Conservation (phyloP, 2,329 filamentous ascomycete genomes). For the Venturia oleaginea region DNA sequence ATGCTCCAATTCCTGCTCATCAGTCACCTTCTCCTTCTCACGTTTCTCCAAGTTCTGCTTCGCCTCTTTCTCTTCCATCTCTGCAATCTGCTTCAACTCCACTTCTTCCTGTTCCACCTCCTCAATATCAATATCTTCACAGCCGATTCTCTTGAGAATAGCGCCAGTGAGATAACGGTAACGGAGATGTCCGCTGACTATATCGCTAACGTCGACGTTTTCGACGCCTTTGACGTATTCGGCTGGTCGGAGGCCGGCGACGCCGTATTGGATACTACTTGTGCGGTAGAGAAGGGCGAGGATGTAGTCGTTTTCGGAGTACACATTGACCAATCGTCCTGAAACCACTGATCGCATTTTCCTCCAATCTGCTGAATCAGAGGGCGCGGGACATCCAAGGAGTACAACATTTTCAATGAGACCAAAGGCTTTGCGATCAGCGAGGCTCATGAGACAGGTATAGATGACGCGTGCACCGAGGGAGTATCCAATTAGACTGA, state of each 20-base stretch:
- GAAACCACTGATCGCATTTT: slow-evolving; percentile 68
- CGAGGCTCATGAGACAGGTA: slow-evolving; percentile 12
- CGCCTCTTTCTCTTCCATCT: slow-evolving; percentile 31
- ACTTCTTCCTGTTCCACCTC: slow-evolving; percentile 38
- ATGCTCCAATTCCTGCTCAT: slow-evolving; percentile 20
- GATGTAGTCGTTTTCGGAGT: slow-evolving; percentile 77
- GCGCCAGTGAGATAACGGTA: slow-evolving; percentile 43
- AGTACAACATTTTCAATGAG: slow-evolving; percentile 75
- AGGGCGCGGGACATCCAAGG: slow-evolving; percentile 72
- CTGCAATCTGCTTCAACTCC: slow-evolving; percentile 25
- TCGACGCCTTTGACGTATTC: slow-evolving; percentile 56
- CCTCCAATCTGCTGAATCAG: slow-evolving; percentile 63
- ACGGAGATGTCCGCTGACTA: slow-evolving; percentile 53
- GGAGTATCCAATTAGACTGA: slow-evolving; percentile 32
- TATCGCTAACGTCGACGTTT: slow-evolving; percentile 44
- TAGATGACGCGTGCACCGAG: slow-evolving; percentile 25
- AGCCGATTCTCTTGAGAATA: slow-evolving; percentile 44
- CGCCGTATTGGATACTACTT: slow-evolving; percentile 70
- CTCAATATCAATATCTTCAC: slow-evolving; percentile 41
- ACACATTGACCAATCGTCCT: slow-evolving; percentile 79
- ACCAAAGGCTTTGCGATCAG: slow-evolving; percentile 57
- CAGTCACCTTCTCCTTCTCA: slow-evolving; percentile 17
- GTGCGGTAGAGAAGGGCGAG: slow-evolving; percentile 81
- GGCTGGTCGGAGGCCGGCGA: slow-evolving; percentile 73
- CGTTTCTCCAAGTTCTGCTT: slow-evolving; percentile 20